Conservation (phyloP, 768 basidiomycete species). For the Boletus rubescentipes region DNA sequence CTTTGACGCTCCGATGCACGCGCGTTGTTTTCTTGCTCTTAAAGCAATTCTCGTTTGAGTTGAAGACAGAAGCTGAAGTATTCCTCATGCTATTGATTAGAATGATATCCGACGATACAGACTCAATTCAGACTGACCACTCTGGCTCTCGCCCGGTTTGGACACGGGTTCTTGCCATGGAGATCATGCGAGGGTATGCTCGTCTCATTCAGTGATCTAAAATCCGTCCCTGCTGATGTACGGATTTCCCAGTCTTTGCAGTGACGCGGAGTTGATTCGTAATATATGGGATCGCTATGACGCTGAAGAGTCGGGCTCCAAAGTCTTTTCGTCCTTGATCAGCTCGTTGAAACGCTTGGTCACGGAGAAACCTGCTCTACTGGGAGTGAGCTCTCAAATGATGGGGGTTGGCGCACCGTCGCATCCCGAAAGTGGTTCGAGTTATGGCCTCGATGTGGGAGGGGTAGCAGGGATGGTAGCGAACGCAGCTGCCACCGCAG, state of each 20-base stretch:
- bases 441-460: constrained; percentile 61
- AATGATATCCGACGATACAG: constrained; percentile 56
- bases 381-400: constrained; percentile 81
- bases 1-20: constrained; percentile 85
- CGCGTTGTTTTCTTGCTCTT: constrained; percentile 92
- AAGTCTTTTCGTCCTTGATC: constrained; percentile 75
- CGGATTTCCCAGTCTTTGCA: constrained; percentile 56
- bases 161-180: constrained; percentile 91
- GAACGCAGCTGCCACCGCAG: constrained; percentile 75
- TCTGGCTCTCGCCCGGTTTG: constrained; percentile 57
- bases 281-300: constrained; percentile 82
- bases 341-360: constrained; percentile 82
- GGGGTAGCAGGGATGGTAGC: constrained; percentile 83
- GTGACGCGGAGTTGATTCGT: constrained; percentile 75
- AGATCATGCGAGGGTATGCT: constrained; percentile 81
- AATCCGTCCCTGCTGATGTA: constrained; percentile 1
- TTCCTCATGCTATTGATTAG: constrained; percentile 75
- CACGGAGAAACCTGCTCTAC: constrained; percentile 82
- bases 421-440: constrained; percentile 28
- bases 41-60: constrained; percentile 83
- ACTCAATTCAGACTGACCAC: constrained; percentile 30
- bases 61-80: constrained; percentile 81
- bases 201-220: background rate
- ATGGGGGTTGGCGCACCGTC: constrained; percentile 67
- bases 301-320: constrained; percentile 55